These are phyloP conservation scores for Neurospora sp. DNA, from an alignment of 495 filamentous ascomycete genomes.

Conservation along the genomic window DNA sequence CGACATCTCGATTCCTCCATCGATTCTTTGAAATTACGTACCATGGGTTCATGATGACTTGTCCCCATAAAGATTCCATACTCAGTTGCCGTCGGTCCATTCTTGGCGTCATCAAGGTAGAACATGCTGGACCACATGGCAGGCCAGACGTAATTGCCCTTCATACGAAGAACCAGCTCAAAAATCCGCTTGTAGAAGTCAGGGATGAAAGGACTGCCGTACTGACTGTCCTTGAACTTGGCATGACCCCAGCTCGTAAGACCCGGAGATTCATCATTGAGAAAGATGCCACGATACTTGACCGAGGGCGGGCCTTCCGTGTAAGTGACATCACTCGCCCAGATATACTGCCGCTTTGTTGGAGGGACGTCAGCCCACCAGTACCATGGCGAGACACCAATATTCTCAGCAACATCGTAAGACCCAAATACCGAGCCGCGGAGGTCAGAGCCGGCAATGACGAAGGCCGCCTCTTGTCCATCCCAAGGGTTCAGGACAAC, in stretches of 20 bases:
- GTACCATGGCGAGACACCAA: constrained; percentile 55
- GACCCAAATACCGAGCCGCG: constrained; percentile 53
- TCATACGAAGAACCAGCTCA: constrained; percentile 51
- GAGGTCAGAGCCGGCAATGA: constrained; percentile 52
- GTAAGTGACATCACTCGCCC: constrained; percentile 32
- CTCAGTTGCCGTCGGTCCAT: constrained; percentile 48
- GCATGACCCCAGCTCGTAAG: constrained; percentile 49
- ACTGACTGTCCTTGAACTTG: constrained; percentile 18
- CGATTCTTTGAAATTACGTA: not conserved
- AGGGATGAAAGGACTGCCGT: constrained; percentile 42
- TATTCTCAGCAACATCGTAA: constrained; percentile 54
- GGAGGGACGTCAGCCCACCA: constrained; percentile 54
- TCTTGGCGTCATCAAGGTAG: constrained; percentile 48
- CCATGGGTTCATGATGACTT: constrained; percentile 56
- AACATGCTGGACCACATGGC: constrained; percentile 58
- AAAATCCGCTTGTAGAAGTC: constrained; percentile 55
- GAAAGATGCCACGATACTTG: constrained; percentile 59
- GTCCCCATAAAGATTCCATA: constrained; percentile 57
- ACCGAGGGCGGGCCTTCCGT: constrained; percentile 47
- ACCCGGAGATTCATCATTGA: constrained; percentile 58
- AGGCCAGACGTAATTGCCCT: constrained; percentile 60
- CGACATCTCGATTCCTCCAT: not conserved
- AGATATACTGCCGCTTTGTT: constrained; percentile 37
- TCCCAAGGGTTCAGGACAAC: constrained; percentile 39
- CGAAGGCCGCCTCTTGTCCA: constrained; percentile 39